A percentile compares a stretch with the other conserved stretches of the same genome.
phyloP scores from a whole-genome alignment of 2,329 filamentous ascomycete genomes.

The Scedosporium aurantiacum region DNA sequence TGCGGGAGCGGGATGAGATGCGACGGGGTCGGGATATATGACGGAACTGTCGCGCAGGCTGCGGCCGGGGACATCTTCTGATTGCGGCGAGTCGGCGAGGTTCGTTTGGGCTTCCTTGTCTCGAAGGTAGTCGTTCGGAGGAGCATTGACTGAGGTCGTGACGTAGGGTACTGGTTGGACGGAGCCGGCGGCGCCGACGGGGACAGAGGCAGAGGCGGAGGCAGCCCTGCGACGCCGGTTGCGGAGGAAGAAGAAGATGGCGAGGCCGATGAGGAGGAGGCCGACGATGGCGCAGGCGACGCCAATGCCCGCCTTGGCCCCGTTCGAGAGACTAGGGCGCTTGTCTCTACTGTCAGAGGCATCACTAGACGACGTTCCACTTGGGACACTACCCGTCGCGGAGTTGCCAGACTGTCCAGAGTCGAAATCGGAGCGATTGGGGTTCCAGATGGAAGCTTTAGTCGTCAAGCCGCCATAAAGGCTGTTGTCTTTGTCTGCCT shows the following conservation, averaged over 20 bases:
- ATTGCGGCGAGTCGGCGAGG: constrained; percentile 27
- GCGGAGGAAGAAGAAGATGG: constrained; percentile 12
- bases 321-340: constrained; percentile 29
- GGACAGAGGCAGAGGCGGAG: constrained; percentile 15
- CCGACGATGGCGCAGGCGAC: constrained; percentile 26
- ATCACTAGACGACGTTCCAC: too few species aligned
- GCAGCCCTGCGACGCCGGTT: constrained; percentile 11
- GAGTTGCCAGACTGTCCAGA: too few species aligned
- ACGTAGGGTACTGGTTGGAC: constrained; percentile 8
- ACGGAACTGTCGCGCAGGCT: constrained; percentile 9
- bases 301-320: constrained; percentile 33
- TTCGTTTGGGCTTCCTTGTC: constrained; percentile 33
- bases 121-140: constrained; percentile 27
- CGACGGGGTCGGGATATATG: constrained; percentile 12
- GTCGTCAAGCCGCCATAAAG: too few species aligned
- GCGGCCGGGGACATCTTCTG: constrained; percentile 32
- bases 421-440: too few species aligned
- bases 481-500: too few species aligned
- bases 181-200: constrained; percentile 23
- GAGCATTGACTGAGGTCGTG: constrained; percentile 8
- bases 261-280: constrained; percentile 16
- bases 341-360: too few species aligned
- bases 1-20: background rate
- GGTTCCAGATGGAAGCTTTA: too few species aligned
- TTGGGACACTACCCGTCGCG: too few species aligned